phyloP scores from a whole-genome alignment of 331 rosid genomes.

The Malus hybrid region DNA sequence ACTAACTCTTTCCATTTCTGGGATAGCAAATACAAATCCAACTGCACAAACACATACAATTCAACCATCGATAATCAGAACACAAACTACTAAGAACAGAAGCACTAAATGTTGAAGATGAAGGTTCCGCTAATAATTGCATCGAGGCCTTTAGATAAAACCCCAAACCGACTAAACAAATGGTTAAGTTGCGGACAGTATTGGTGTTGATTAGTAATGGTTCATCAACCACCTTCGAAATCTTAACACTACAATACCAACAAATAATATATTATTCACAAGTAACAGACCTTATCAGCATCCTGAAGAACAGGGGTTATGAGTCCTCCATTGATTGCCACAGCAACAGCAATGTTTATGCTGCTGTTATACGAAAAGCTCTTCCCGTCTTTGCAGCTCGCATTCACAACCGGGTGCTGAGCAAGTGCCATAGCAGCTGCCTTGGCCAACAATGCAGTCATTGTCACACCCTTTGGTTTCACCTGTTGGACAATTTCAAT shows the following conservation, averaged over 20 bases:
- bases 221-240: neutral
- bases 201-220: neutral
- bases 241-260: neutral
- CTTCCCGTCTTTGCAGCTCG: constrained; percentile 84
- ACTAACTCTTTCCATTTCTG: constrained; percentile 90
- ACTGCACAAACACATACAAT: constrained; percentile 41
- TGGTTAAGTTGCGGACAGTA: neutral
- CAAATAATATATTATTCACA: neutral
- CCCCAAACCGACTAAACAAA: neutral
- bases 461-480: constrained; percentile 85
- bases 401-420: constrained; percentile 83
- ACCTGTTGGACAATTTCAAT: constrained; percentile 39
- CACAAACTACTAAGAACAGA: neutral
- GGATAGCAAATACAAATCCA: constrained; percentile 84
- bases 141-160: neutral
- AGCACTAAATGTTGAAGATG: neutral
- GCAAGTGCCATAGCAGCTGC: constrained; percentile 88
- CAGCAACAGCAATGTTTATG: constrained; percentile 84
- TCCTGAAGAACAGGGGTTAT: constrained; percentile 95
- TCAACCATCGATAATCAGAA: neutral
- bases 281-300: constrained; percentile 67
- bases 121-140: neutral
- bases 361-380: constrained; percentile 59
- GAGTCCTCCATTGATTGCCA: constrained; percentile 86
- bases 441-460: constrained; percentile 89